Base-by-base conservation (phyloP, 306 rosid species). In the Cucurbita moschata region DNA sequence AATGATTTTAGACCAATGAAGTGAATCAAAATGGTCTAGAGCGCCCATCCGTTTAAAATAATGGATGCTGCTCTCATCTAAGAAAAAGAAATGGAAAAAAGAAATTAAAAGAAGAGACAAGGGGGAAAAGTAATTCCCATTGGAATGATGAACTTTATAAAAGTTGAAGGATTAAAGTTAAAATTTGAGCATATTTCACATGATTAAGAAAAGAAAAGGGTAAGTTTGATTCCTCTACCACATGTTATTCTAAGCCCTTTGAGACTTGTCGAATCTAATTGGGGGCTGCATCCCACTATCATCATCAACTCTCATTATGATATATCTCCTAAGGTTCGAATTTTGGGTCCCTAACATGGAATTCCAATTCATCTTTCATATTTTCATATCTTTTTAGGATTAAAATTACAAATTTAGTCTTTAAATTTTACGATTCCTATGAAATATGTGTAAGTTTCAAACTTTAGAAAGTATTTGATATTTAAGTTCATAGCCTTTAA, bases 111-210 rank as follows among this genome's bases (percentile, higher is more conserved):
- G 18, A 50, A 15, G 30, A 50, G 43, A 70, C 19, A 30, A 14
- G 30, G 58, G 58, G 74, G 23, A 70, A 70, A 70, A 69, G 74
- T 70, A 70, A 70, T 70, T 70, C 44, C 23, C 13, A 49, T 70
- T 49, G 59, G 59, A 14, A 70, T 70, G 74, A 70, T 70, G 26
- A 70, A 50, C 74, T 70, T 70, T 70, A 70, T 70, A 70, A 50
- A 70, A 70, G 74, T 70, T 50, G 74, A 49, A 70, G 35, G 59
- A 70, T 70, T 50, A 70, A 70, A 70, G 74, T 70, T 70, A 70
- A 50, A 70, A 49, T 50, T 70, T 49, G 59, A 50, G 74, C 74
- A 70, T 70, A 70, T 70, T 70, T 70, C 46, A 70, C 74, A 70
- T 70, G 46, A 70, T 70, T 47, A 46, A 4, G 47, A 14, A 63